Percentiles rank a stretch among this genome's conserved stretches.
Conservation (phyloP, 306 rosid genomes). For the Fagus crenata region DNA sequence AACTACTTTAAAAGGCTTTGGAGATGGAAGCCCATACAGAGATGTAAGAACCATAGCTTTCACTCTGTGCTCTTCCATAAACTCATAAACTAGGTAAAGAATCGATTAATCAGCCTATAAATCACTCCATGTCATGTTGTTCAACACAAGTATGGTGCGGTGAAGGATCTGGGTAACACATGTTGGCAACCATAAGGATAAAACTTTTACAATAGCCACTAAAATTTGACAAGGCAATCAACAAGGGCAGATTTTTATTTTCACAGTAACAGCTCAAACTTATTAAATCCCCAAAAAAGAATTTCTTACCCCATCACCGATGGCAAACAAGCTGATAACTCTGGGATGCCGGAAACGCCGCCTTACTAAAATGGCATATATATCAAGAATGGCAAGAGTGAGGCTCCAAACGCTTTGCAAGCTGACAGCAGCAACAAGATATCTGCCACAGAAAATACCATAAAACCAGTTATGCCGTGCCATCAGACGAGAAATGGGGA, state of each 20-base stretch:
- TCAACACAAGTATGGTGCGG: background rate
- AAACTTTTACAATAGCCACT: background rate
- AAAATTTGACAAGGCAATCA: background rate
- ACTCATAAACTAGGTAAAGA: background rate
- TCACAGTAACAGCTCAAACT: background rate
- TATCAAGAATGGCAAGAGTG: conserved; percentile 46
- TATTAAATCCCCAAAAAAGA: conserved; percentile 9
- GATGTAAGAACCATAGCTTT: background rate
- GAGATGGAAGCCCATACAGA: conserved; percentile 8
- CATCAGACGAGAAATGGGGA: background rate
- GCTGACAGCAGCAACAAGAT: conserved; percentile 60
- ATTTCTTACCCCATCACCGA: conserved; percentile 63
- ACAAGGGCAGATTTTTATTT: background rate
- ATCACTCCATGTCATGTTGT: background rate
- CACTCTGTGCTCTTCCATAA: background rate
- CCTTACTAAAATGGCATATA: conserved; percentile 57
- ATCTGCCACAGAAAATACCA: conserved; percentile 45
- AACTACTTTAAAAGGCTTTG: background rate
- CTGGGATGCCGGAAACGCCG: conserved; percentile 50
- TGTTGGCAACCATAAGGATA: background rate
- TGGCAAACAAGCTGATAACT: conserved; percentile 48
- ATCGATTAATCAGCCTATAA: conserved; percentile 3
- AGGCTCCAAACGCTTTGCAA: conserved; percentile 63
- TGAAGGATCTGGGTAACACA: background rate
- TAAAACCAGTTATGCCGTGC: conserved; percentile 25